Conservation (phyloP, 208 protist species). For the Trypanosoma rangeli region DNA sequence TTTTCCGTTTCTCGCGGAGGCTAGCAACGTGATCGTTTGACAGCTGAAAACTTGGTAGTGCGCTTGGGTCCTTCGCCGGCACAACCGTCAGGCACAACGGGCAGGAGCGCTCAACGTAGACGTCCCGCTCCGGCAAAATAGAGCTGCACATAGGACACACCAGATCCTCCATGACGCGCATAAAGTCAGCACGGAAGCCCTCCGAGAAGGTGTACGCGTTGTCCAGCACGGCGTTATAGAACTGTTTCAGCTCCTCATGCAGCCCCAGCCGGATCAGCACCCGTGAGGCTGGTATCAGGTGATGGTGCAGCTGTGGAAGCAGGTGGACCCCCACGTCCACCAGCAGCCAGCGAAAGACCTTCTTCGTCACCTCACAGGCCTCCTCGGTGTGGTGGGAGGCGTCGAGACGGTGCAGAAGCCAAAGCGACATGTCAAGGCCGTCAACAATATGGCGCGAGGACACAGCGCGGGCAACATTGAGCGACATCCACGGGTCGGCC, state of each 20-base stretch:
- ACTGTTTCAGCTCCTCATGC: constrained; percentile 60
- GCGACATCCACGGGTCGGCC: constrained; percentile 74
- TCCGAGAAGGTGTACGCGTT: constrained; percentile 66
- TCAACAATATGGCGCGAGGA: constrained; percentile 71
- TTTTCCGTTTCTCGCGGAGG: constrained; percentile 43
- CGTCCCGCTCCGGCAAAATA: constrained; percentile 52
- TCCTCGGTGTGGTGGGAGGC: constrained; percentile 70
- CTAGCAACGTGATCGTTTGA: constrained; percentile 64
- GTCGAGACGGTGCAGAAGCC: constrained; percentile 77
- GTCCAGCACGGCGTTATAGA: constrained; percentile 85
- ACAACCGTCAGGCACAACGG: constrained; percentile 65
- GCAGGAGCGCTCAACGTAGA: constrained; percentile 68
- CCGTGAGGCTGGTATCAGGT: constrained; percentile 69
- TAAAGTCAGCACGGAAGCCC: constrained; percentile 65
- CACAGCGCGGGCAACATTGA: constrained; percentile 70
- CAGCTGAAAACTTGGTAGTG: constrained; percentile 67
- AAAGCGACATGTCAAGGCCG: constrained; percentile 80
- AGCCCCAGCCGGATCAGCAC: constrained; percentile 68
- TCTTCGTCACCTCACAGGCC: constrained; percentile 58
- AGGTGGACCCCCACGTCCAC: constrained; percentile 80
- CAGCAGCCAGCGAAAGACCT: constrained; percentile 83
- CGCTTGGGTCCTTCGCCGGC: constrained; percentile 49
- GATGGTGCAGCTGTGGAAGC: constrained; percentile 63
- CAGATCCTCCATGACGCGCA: constrained; percentile 70
- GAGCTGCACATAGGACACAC: constrained; percentile 69